A percentile compares a stretch with the other conserved stretches of the same genome.
Conservation (phyloP, 2,329 filamentous ascomycete genomes). For the Diaporthe batatas region DNA sequence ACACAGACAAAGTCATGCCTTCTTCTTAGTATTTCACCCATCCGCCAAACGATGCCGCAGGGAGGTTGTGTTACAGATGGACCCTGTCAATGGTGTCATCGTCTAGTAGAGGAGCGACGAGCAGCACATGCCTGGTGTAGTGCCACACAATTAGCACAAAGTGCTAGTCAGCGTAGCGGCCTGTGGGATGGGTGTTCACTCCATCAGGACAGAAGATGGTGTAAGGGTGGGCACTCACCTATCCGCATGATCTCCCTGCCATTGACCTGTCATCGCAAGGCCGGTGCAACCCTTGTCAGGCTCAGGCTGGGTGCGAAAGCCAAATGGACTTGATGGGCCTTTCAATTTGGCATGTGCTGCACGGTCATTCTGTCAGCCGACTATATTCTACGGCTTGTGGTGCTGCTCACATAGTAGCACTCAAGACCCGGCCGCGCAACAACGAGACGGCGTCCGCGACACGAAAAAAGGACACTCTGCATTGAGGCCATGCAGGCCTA, state of each 20-base stretch:
- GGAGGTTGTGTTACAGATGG: conserved; percentile 2
- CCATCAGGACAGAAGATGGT: conserved; percentile 27
- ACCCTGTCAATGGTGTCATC: background rate
- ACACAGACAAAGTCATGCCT: background rate
- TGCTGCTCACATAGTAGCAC: conserved; percentile 11
- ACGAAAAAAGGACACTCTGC: conserved; percentile 20
- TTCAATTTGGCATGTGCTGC: conserved; percentile 11
- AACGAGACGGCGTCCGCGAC: conserved; percentile 25
- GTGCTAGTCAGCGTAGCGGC: conserved; percentile 23
- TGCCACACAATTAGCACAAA: conserved; percentile 21
- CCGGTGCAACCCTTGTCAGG: conserved; percentile 9
- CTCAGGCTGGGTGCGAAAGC: background rate
- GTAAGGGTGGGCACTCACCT: conserved; percentile 26
- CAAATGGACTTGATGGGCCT: background rate
- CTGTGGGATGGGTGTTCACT: conserved; percentile 37
- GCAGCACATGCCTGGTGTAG: conserved; percentile 25
- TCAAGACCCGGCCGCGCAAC: conserved; percentile 8
- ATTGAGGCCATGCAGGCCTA: conserved; percentile 33
- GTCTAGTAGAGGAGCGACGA: background rate
- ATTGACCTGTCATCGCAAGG: conserved; percentile 35
- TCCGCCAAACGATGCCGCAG: conserved; percentile 7
- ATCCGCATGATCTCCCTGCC: conserved; percentile 38
- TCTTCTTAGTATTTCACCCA: background rate
- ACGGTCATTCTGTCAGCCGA: conserved; percentile 26
- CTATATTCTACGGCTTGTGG: background rate